These are phyloP conservation scores for Prunus dulcis DNA, from an alignment of 306 rosid genomes.

Conservation along the genomic window DNA sequence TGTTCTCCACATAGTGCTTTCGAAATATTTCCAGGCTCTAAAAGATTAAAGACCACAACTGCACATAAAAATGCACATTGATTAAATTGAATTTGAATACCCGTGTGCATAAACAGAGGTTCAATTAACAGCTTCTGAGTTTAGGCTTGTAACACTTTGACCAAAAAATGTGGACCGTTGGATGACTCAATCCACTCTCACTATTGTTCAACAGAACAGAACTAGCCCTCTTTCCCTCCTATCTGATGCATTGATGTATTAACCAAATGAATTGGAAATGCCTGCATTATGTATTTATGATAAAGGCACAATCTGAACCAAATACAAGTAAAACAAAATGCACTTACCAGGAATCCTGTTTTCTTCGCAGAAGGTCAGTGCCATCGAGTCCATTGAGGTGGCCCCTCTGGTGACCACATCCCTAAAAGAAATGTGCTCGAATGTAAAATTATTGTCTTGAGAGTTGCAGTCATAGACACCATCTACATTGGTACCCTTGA, in stretches of 20 bases:
- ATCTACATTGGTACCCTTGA: slow-evolving; percentile 50
- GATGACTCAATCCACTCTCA: background rate
- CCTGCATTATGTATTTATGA: background rate
- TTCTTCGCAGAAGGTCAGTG: slow-evolving; percentile 48
- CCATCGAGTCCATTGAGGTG: slow-evolving; percentile 41
- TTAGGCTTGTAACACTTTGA: background rate
- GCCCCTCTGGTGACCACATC: slow-evolving; percentile 47
- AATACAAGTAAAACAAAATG: slow-evolving; percentile 1
- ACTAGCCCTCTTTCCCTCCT: background rate
- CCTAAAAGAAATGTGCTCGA: slow-evolving; percentile 48
- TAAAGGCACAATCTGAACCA: background rate
- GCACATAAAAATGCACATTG: slow-evolving; percentile 20
- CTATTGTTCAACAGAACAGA: background rate
- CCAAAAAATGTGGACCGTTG: no score
- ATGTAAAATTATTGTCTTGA: slow-evolving; percentile 49
- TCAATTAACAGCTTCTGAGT: background rate
- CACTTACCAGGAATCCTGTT: slow-evolving; percentile 40
- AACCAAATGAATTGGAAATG: slow-evolving; percentile 1
- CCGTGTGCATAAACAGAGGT: background rate
- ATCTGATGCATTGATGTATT: background rate
- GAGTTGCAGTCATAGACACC: slow-evolving; percentile 54
- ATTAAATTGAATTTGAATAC: background rate
- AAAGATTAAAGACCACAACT: slow-evolving; percentile 52
- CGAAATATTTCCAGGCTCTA: slow-evolving; percentile 50
- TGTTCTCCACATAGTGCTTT: slow-evolving; percentile 51